These are phyloP conservation scores for Syncephalastrum racemosum DNA, from an alignment of 371 early-diverging fungal species.

Conservation along the genomic window DNA sequence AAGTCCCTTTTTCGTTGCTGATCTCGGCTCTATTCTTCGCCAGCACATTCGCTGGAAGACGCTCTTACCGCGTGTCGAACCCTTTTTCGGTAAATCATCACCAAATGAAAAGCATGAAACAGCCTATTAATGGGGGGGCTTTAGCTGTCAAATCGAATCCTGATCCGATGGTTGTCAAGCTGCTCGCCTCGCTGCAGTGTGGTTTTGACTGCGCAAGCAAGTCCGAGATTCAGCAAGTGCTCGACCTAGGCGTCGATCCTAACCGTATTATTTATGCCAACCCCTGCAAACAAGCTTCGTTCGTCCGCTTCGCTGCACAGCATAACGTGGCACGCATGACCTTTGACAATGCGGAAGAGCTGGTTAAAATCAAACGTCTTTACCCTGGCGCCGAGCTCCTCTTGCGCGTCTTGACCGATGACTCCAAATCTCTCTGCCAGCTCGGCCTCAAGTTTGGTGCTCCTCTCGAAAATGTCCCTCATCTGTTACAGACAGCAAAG, in stretches of 20 bases:
- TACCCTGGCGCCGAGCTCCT: conserved; percentile 87
- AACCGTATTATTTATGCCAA: conserved; percentile 94
- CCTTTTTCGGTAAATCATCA: conserved; percentile 80
- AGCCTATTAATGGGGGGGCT: not conserved
- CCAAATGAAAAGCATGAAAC: too few species aligned
- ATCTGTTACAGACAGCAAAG: conserved; percentile 74
- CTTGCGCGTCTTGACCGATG: conserved; percentile 94
- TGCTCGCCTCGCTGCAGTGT: conserved; percentile 81
- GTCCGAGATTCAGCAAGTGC: conserved; percentile 84
- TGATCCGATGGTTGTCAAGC: conserved; percentile 81
- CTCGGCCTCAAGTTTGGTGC: conserved; percentile 98
- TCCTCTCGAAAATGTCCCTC: conserved; percentile 64
- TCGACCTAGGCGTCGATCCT: conserved; percentile 78
- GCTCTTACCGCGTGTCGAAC: conserved; percentile 89
- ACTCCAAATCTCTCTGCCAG: conserved; percentile 89
- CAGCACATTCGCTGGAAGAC: conserved; percentile 84
- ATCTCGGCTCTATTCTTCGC: conserved; percentile 85
- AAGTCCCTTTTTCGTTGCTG: conserved; percentile 93
- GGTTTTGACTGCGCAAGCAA: conserved; percentile 94
- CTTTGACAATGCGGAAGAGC: conserved; percentile 97
- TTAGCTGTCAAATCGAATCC: conserved; percentile 96
- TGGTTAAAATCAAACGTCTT: conserved; percentile 84
- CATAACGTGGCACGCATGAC: conserved; percentile 90
- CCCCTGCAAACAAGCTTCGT: conserved; percentile 97
- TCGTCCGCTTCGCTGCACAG: conserved; percentile 81